phyloP scores from a whole-genome alignment of 208 protist species.

The Tritrichomonas musculus region DNA sequence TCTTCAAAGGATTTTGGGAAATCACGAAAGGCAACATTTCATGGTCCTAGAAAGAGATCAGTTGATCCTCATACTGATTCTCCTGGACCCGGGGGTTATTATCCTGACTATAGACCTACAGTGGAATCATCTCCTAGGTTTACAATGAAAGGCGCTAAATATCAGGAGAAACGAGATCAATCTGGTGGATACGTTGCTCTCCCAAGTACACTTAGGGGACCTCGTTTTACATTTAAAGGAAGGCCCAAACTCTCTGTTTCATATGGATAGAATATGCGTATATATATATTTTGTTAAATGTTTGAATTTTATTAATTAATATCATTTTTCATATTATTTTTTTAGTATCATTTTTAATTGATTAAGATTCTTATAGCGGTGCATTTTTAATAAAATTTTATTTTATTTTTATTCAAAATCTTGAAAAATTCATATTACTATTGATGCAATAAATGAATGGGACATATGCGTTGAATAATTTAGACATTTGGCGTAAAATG shows the following conservation, averaged over 20 bases:
- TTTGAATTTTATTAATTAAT: too few species aligned
- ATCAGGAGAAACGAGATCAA: background rate
- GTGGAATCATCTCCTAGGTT: background rate
- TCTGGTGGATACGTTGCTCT: background rate
- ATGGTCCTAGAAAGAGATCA: background rate
- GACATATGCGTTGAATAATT: too few species aligned
- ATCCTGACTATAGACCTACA: background rate
- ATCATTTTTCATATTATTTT: too few species aligned
- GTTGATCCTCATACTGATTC: background rate
- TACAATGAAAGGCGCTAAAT: background rate
- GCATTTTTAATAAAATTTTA: too few species aligned
- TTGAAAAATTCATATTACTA: too few species aligned
- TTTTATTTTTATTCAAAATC: too few species aligned
- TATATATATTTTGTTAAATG: background rate
- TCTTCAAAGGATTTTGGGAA: background rate
- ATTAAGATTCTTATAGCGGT: too few species aligned
- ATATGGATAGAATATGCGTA: constrained; percentile 7
- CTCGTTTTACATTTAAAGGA: background rate
- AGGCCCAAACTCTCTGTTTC: background rate
- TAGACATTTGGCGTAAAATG: too few species aligned
- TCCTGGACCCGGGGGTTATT: background rate
- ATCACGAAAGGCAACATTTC: background rate
- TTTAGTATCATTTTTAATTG: too few species aligned
- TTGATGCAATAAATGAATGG: too few species aligned
- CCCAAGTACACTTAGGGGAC: background rate